A percentile compares a stretch with the other conserved stretches of the same genome.
Evolutionary conservation across 495 filamentous ascomycete species (phyloP).

Genomic region (Eremomyces bilateralis): DNA sequence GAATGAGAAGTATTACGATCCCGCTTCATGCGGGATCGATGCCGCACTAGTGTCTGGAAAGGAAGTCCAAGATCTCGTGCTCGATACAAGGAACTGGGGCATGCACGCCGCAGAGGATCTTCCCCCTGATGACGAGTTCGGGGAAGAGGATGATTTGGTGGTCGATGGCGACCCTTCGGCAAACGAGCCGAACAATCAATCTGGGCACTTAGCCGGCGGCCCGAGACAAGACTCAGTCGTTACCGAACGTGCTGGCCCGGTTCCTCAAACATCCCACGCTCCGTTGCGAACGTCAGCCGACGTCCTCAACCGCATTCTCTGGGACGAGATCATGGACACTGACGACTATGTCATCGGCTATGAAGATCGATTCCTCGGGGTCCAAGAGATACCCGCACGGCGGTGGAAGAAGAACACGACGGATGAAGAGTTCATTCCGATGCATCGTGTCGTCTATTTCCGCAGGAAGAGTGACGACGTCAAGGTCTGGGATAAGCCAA

Average conservation of each 20-base stretch:
- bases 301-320: slow-evolving; percentile 49
- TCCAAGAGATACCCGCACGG: slow-evolving; percentile 36
- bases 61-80: slow-evolving; percentile 18
- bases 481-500: slow-evolving; percentile 37
- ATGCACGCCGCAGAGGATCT: slow-evolving; percentile 21
- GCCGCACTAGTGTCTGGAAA: slow-evolving; percentile 19
- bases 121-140: too few species aligned
- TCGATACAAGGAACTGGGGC: slow-evolving; percentile 29
- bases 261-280: too few species aligned
- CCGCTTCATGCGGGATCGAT: slow-evolving; percentile 25
- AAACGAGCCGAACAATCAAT: too few species aligned
- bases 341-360: slow-evolving; percentile 54
- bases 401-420: slow-evolving; percentile 56
- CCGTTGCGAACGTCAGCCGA: slow-evolving; percentile 26
- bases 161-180: too few species aligned
- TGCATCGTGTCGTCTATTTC: slow-evolving; percentile 59
- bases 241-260: too few species aligned
- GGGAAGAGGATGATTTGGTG: too few species aligned
- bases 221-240: too few species aligned
- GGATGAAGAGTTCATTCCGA: slow-evolving; percentile 69
- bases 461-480: slow-evolving; percentile 28
- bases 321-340: slow-evolving; percentile 40
- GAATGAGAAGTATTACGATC: slow-evolving; percentile 28
- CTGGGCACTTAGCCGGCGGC: too few species aligned
- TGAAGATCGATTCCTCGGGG: slow-evolving; percentile 48